phyloP scores from a whole-genome alignment of 2,329 filamentous ascomycete genomes.

The Penicillium freii region DNA sequence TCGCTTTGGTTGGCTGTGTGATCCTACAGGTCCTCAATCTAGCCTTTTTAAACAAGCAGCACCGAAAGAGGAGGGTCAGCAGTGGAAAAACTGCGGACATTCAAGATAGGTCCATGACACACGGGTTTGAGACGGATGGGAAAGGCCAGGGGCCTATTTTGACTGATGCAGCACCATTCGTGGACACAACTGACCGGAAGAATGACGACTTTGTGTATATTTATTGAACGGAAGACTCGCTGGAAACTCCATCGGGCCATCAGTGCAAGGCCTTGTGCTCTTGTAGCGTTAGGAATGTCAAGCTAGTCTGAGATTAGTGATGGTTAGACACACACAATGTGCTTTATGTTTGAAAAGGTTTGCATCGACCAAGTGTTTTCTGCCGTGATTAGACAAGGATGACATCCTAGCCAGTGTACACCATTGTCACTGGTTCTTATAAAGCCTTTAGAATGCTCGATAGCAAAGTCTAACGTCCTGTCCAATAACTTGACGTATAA shows the following conservation, averaged over 20 bases:
- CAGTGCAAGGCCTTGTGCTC: neutral
- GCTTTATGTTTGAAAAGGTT: neutral
- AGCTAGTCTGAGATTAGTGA: neutral
- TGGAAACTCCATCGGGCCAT: neutral
- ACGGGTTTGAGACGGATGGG: neutral
- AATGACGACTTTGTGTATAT: neutral
- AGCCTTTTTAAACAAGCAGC: neutral
- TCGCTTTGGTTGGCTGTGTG: neutral
- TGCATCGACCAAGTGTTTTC: neutral
- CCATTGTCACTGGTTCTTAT: neutral
- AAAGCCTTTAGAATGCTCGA: neutral
- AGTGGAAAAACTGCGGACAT: neutral
- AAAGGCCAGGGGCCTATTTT: neutral
- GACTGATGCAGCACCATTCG: neutral
- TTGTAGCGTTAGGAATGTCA: neutral
- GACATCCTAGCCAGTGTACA: neutral
- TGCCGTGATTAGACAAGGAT: neutral
- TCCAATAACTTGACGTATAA: neutral
- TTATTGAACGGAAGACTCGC: neutral
- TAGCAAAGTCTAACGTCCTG: neutral
- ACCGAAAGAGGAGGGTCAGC: neutral
- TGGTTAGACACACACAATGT: neutral
- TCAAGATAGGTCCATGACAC: neutral
- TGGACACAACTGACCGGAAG: neutral
- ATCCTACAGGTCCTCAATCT: neutral